Percentiles rank a stretch among this genome's conserved stretches.
Evolutionary conservation across 176 grass and related monocot genomes (phyloP).

Genomic region (Bromus sterilis): DNA sequence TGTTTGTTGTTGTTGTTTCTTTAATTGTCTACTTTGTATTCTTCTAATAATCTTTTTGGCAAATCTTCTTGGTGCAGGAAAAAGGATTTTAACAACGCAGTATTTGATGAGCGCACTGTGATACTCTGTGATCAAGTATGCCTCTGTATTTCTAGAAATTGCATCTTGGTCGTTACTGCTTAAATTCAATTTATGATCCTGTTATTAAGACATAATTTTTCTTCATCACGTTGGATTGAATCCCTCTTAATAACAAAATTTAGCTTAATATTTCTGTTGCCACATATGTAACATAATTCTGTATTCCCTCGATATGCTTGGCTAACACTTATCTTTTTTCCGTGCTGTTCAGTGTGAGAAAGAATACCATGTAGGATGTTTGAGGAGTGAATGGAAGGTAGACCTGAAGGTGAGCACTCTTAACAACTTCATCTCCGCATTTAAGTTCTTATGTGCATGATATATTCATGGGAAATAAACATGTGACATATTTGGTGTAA

Average conservation of each 20-base stretch:
- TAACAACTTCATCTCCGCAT: background rate
- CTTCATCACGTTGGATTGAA: background rate
- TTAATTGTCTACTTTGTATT: background rate
- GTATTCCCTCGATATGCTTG: background rate
- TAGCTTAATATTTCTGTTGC: background rate
- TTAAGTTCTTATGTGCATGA: background rate
- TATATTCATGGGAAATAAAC: background rate
- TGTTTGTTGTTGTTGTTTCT: background rate
- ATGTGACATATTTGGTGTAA: background rate
- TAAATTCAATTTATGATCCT: constrained; percentile 5
- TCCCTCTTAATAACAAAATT: background rate
- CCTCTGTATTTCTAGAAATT: background rate
- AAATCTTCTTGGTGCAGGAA: constrained; percentile 53
- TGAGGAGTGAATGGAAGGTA: constrained; percentile 48
- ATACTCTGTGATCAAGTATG: constrained; percentile 97
- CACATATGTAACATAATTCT: background rate
- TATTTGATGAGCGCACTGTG: constrained; percentile 95
- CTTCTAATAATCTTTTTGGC: background rate
- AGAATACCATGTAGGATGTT: constrained; percentile 93
- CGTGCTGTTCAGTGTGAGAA: constrained; percentile 74
- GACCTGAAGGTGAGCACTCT: constrained; percentile 55
- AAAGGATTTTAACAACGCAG: constrained; percentile 82
- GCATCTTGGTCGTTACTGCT: background rate
- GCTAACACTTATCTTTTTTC: constrained; percentile 5
- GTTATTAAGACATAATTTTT: background rate